Base-by-base conservation (phyloP, 148 eudicot species). In the Nyssa sinensis region DNA sequence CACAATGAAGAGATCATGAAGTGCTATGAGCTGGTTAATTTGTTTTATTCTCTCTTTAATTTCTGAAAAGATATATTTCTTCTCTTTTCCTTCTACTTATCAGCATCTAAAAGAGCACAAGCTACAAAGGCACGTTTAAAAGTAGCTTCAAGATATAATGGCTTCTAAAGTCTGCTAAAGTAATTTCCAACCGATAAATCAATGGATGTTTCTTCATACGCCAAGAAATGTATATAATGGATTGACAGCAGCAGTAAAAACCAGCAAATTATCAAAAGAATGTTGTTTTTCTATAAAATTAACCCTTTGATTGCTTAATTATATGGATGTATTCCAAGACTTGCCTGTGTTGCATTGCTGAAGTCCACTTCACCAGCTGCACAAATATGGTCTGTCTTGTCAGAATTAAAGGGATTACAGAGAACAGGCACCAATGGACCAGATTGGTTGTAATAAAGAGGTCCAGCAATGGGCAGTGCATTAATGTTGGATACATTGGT, bases 391-490 rank as follows among this genome's bases (percentile, higher is more conserved):
- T 84, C 75, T n/a, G 89, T 81, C 24, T 81, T 73, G 78, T 94
- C 85, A 4, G 87, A 16, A 68, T 88, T 90, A 68, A 71, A 88
- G 3, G 98, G 98, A 78, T 80, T 94, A 74, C 98, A 94, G 57
- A 94, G 92, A 64, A 73, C 44, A 60, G 98, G 98, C 23, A 94
- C 84, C 16, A 65, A 62, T 17, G 98, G 97, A 30, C 96, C 93
- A 13, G 97, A 87, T 70, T 94, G 97, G 75, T 92, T 92, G 84
- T 77, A 92, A 73, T 62, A 80, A 23, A 83, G 17, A 70, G 89
- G 86, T 29, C 78, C 63, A 41, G 64, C 53, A 57, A 1, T 21
- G n/a, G 86, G 81, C 2, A 88, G 84, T 5, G 59, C 58, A 66
- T 87, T 78, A 2, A 17, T 24, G 64, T 94, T 94, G 53, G 90